A percentile compares a stretch with the other conserved stretches of the same genome.
These are phyloP conservation scores for Venturiaceae sp. DNA, from an alignment of 2,329 filamentous ascomycete species.

Conservation along the genomic window DNA sequence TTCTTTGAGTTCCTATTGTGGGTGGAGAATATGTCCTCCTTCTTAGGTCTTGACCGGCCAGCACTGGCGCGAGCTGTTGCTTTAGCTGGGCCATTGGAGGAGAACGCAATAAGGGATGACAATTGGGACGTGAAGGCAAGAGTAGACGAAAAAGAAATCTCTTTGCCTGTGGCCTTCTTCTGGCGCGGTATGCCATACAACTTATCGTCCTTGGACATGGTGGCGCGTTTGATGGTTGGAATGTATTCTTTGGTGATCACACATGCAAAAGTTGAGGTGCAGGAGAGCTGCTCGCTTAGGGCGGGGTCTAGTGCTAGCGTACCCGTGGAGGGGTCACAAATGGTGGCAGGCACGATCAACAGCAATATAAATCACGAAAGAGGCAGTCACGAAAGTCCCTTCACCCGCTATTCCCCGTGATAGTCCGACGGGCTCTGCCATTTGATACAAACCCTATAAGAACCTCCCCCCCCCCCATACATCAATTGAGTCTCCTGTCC, in stretches of 20 bases:
- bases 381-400: too few relatives aligned
- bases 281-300: neutral
- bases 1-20: slow-evolving; percentile 55
- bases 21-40: slow-evolving; percentile 59
- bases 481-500: neutral
- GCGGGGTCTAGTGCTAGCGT: neutral
- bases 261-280: neutral
- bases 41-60: slow-evolving; percentile 46
- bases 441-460: neutral
- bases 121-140: slow-evolving; percentile 86
- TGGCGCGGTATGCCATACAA: slow-evolving; percentile 68
- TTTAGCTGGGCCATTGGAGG: slow-evolving; percentile 28
- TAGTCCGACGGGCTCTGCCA: neutral
- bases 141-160: slow-evolving; percentile 58
- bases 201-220: slow-evolving; percentile 43
- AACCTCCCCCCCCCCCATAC: too few relatives aligned
- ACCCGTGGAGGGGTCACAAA: neutral
- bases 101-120: slow-evolving; percentile 62
- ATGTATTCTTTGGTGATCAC: neutral
- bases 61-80: slow-evolving; percentile 25
- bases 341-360: neutral
- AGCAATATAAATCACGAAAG: neutral
- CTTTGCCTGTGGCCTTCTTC: slow-evolving; percentile 55
- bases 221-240: neutral
- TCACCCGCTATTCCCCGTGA: neutral